Base-by-base conservation (phyloP, 768 basidiomycete species). In the Pleurotus tuoliensis region DNA sequence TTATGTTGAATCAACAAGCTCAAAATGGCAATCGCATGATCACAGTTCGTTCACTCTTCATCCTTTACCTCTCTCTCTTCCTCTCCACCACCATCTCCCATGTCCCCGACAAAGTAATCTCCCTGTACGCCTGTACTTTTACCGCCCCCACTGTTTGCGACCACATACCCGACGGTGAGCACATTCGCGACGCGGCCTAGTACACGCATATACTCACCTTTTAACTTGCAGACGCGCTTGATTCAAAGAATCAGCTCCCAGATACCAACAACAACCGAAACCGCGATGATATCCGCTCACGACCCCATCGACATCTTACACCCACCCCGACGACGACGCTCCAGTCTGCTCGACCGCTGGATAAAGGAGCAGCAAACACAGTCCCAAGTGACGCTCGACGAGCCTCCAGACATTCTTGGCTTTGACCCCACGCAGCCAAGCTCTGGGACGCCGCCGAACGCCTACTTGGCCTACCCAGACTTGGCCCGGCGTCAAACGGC, bases 271-370 rank as follows among this genome's bases (percentile, higher is more conserved):
- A 24, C 7, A 48, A 24, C 47, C 30, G 30, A 55, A 45, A 3
- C n/a, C 12, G 54, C 41, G 54, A 73, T 75, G 72, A 63, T 72
- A 62, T 78, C 80, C 61, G 59, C 61, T 52, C 76, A 77, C 20
- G 81, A 82, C 63, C 72, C 78, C 20, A 79, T 81, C 49, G 79
- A 81, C 79, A 79, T 18, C 81, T 79, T 66, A 75, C 65, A 61
- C 30, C 66, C 70, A 56, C 70, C 71, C 20, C 71, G 72, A 44
- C 74, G 71, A 40, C 65, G 71, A 59, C 76, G 75, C 43, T 79
- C 80, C n/a, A 81, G 78, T 62, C 67, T 81, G 67, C 72, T 82
- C 55, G 71, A 79, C 67, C 77, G 77, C 62, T 83, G 80, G 80
- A 81, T 82, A 47, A 67, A 73, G 52, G 79, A 81, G 51, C 80